A percentile compares a stretch with the other conserved stretches of the same genome.
Conservation (phyloP, 2,329 filamentous ascomycete species). For the Chrysoporthe puriensis region DNA sequence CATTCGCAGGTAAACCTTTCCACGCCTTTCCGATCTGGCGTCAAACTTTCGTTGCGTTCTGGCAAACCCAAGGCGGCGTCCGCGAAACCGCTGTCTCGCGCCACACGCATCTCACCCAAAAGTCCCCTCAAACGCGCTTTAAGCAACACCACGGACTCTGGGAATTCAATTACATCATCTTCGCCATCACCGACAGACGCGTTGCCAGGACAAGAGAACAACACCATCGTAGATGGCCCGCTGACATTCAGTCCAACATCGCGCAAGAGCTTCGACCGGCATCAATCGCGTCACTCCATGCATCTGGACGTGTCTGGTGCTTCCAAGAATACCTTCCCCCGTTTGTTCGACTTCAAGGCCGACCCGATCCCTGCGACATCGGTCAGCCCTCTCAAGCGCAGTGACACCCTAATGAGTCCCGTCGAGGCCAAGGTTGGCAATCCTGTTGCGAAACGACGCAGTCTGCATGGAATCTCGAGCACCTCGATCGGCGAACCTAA, state of each 20-base stretch:
- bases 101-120: constrained; percentile 70
- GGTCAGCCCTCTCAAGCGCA: constrained; percentile 87
- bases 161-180: constrained; percentile 64
- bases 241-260: constrained; percentile 45
- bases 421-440: constrained; percentile 79
- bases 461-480: constrained; percentile 75
- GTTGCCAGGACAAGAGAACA: constrained; percentile 51
- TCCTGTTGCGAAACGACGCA: constrained; percentile 88
- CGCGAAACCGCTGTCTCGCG: constrained; percentile 58
- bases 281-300: constrained; percentile 54
- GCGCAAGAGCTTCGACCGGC: constrained; percentile 52
- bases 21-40: constrained; percentile 67
- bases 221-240: constrained; percentile 35
- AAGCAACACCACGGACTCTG: constrained; percentile 69
- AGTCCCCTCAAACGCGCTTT: constrained; percentile 82
- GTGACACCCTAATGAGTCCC: constrained; percentile 85
- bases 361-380: constrained; percentile 57
- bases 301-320: constrained; percentile 61
- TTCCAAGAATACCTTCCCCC: constrained; percentile 54
- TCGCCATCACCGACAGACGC: constrained; percentile 45
- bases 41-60: constrained; percentile 68
- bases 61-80: constrained; percentile 62
- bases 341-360: constrained; percentile 51
- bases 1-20: constrained; percentile 56
- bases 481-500: constrained; percentile 67